These are phyloP conservation scores for Papiliotrema nemorosa DNA, from an alignment of 1,284 basidiomycete genomes.

Conservation along the genomic window DNA sequence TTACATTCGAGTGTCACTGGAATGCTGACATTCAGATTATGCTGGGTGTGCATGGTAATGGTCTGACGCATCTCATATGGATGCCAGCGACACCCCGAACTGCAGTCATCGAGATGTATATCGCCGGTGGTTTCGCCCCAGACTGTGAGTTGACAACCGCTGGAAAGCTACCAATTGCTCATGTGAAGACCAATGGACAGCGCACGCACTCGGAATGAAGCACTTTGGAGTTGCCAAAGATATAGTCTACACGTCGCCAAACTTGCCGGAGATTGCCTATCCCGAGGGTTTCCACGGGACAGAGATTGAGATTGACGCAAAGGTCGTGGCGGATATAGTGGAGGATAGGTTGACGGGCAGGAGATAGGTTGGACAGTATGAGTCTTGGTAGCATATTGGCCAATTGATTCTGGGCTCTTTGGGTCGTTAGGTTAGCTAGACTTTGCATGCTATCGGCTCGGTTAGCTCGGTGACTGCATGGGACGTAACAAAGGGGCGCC, in stretches of 20 bases:
- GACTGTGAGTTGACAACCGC: constrained; percentile 34
- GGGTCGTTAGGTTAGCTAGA: too few species aligned
- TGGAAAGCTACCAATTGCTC: too few species aligned
- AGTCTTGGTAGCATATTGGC: too few species aligned
- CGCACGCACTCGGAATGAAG: constrained; percentile 46
- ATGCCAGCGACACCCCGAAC: constrained; percentile 48
- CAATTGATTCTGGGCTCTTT: too few species aligned
- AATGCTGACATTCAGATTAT: constrained; percentile 36
- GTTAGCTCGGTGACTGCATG: too few species aligned
- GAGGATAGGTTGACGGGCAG: constrained; percentile 84
- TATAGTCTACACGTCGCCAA: constrained; percentile 55
- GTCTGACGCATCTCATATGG: constrained; percentile 50
- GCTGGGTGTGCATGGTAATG: constrained; percentile 51
- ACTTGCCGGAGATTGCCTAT: constrained; percentile 59
- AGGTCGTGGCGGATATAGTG: constrained; percentile 80
- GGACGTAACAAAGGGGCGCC: too few species aligned
- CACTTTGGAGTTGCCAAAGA: constrained; percentile 49
- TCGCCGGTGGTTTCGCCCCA: constrained; percentile 44
- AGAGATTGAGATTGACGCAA: constrained; percentile 67
- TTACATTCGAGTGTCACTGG: not conserved
- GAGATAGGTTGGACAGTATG: constrained; percentile 47
- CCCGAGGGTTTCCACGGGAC: constrained; percentile 72
- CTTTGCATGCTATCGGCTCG: too few species aligned
- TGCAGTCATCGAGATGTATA: constrained; percentile 50
- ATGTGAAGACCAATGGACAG: constrained; percentile 46